Base-by-base conservation (phyloP, 176 grass and related monocot genomes). In the Avena eriantha region DNA sequence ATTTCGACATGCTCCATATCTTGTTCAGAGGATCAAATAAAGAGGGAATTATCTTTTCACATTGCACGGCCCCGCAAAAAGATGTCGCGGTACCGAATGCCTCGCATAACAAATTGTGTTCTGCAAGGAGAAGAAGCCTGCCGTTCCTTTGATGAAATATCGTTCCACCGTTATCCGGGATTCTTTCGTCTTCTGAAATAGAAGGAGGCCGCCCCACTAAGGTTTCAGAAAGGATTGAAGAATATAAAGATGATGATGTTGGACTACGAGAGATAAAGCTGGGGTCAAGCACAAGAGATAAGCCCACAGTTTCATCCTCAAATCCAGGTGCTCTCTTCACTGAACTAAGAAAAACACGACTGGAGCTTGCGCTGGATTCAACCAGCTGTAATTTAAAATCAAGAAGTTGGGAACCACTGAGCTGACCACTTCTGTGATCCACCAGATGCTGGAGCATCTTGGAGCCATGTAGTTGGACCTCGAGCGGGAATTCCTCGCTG, bases 51-150 rank as follows among this genome's bases (percentile, higher is more conserved):
- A 75, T 17, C 13, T 7, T 75, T 7, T n/a, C 22, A 47, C 24
- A 75, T 50, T 75, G 45, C 43, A 8, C n/a, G 2, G 15, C 9
- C 5, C 22, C 85, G 22, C 70, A 77, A 85, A 81, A 82, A 80
- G 88, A 87, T 51, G 91, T 69, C 76, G 81, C 81, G 49, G 90
- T 46, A 82, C 90, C 82, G 78, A 93, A 93, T 70, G 91, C 88
- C 85, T 93, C 91, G 31, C 85, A 88, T 34, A 93, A 65, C 80
- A 93, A 33, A 84, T 90, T 88, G 81, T 93, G 85, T 78, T 93
- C 91, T 35, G 81, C 47, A 73, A 88, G 88, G 17, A 85, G 85
- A 47, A 93, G 46, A 29, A 53, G 15, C 50, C 5, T 77, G n/a
- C 82, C 91, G 54, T 90, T 73, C 41, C 61, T 78, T 50, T 13